Evolutionary conservation across 1,284 basidiomycete species (phyloP), one percentile per base, ranked within the genome.

Genomic region (Puccinia brachypodii): DNA sequence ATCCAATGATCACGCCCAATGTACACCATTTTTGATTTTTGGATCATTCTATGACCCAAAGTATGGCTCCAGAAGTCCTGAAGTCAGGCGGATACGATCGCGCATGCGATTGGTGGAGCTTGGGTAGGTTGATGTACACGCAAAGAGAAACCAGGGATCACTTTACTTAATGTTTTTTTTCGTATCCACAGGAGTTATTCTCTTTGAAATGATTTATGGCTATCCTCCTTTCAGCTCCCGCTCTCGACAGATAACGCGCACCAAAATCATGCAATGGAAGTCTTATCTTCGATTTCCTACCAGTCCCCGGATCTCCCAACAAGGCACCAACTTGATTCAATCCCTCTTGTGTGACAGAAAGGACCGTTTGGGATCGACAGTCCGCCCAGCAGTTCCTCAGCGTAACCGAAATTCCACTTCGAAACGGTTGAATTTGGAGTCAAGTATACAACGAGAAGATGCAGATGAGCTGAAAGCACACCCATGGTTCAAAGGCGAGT

Each of bases 101-200:
- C 87, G 93, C 92, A 47, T 97, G 94, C 86, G 96, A 98, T 86
- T 98, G 95, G 95, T 98, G 96, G 96, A 95, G 93, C 86, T 89
- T 98, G 71, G 95, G 95, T 31, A 92, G 96, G 77, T 47, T 25
- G 3, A 77, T 96, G 97, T 86, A 92, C 94, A 82, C 83, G 84
- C 64, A 73, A 4, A 19, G 0, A 38, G 22, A 42, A 2, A 4
- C 47, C 16, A 28, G 56, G 8, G n/a, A n/a, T 19, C 22, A 13
- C 3, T 11, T 62, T 14, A 33, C n/a, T 28, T 36, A 13, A 33
- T n/a, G 33, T 77, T 36, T 38, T 28, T 47, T 31, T 82, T 66
- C 60, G 68, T 33, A 60, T 81, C 86, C 86, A 73, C 75, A 83
- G 64, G 82, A 64, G 82, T 77, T 62, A 82, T 83, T 69, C 38